A percentile compares a stretch with the other conserved stretches of the same genome.
phyloP scores from a whole-genome alignment of 2,329 filamentous ascomycete species.

The Neopestalotiopsis sp. region DNA sequence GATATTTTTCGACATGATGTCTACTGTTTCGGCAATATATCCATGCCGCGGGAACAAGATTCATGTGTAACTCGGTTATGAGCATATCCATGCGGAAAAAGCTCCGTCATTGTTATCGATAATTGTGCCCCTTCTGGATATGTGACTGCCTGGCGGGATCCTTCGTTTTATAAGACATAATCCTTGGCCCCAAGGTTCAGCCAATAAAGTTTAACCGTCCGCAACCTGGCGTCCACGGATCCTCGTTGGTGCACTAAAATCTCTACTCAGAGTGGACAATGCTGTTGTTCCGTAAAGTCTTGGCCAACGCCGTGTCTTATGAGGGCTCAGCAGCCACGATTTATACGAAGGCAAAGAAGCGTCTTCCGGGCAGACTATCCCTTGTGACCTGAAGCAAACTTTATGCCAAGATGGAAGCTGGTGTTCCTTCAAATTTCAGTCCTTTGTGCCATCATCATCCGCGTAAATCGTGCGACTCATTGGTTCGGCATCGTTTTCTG shows the following conservation, averaged over 20 bases:
- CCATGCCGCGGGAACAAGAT: neutral
- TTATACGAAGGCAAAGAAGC: neutral
- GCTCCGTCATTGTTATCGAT: neutral
- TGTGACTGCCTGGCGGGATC: neutral
- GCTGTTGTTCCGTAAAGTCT: neutral
- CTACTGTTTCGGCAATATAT: too few relatives aligned
- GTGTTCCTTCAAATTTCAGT: neutral
- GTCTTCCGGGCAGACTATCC: neutral
- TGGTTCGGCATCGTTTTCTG: neutral
- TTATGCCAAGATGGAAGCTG: slow-evolving; percentile 1
- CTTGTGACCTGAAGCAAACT: neutral
- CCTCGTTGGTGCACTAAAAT: neutral
- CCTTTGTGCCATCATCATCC: neutral
- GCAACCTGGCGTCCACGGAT: neutral
- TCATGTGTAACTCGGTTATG: neutral
- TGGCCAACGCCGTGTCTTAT: slow-evolving; percentile 1
- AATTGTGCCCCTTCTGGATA: neutral
- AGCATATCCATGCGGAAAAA: neutral
- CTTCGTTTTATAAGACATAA: neutral
- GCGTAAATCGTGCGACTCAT: neutral
- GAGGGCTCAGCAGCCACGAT: neutral
- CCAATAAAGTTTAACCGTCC: neutral
- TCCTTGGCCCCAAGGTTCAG: neutral
- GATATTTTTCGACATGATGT: too few relatives aligned
- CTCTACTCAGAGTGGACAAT: neutral